Conservation (phyloP, 1,139 yeast species). For the Magnusiomyces ingens region DNA sequence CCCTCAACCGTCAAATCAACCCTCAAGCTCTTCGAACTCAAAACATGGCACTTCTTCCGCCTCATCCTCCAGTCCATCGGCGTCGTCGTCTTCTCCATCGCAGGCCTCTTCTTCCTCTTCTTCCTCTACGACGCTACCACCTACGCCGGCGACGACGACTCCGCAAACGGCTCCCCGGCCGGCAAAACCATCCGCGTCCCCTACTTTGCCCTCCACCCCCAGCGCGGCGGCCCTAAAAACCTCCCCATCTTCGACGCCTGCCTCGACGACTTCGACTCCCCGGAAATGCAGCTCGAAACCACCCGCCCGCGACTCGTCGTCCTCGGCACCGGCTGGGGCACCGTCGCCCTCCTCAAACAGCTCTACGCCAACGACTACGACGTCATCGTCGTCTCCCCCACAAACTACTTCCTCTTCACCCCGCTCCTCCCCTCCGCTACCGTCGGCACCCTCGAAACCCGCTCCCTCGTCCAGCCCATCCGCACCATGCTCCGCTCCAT, state of each 20-base stretch:
- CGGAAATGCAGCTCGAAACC: conserved; percentile 36
- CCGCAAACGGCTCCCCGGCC: conserved; percentile 25
- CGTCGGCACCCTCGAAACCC: conserved; percentile 47
- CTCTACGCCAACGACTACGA: conserved; percentile 46
- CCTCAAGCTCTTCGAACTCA: no score
- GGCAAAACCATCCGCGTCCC: conserved; percentile 38
- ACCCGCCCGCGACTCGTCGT: conserved; percentile 49
- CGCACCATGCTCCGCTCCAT: conserved; percentile 43
- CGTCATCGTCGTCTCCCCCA: conserved; percentile 55
- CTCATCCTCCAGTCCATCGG: not conserved
- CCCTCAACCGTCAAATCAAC: no score
- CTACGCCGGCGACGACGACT: conserved; percentile 34
- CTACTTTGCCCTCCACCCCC: conserved; percentile 45
- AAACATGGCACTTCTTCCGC: no score
- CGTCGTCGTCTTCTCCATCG: conserved; percentile 5
- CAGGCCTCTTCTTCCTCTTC: conserved; percentile 35
- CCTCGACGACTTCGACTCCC: conserved; percentile 48
- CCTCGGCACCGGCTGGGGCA: conserved; percentile 59
- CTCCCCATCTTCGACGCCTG: conserved; percentile 49
- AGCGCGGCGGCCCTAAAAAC: conserved; percentile 61
- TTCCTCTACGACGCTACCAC: conserved; percentile 60
- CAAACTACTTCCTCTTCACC: conserved; percentile 53
- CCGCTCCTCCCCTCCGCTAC: conserved; percentile 57
- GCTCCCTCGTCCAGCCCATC: conserved; percentile 53
- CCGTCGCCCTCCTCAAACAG: conserved; percentile 34